Base-by-base conservation (phyloP, 148 eudicot species). In the Nyssa sinensis region DNA sequence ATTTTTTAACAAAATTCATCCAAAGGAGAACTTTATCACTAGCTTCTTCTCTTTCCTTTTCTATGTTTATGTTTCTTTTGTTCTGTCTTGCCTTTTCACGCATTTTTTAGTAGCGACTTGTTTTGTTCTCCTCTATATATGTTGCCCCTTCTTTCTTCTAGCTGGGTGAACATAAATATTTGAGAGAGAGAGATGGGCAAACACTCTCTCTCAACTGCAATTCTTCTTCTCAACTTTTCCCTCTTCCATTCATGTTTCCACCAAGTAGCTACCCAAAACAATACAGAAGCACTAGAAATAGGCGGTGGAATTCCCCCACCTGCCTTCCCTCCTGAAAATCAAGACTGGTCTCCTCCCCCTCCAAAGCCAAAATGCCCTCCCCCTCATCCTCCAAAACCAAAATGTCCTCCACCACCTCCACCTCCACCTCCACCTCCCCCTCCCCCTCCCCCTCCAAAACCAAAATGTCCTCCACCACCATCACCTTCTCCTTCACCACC, bases 291-390 rank as follows among this genome's bases (percentile, higher is more conserved):
- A 35, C 71, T 60, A 6, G 75, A 57, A 12, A 64, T 70, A 0
- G 75, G 75, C 0, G 65, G 68, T 10, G 81, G 77, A 14, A 55
- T 44, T 35, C 58, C 21, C 16, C 24, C 69, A 17, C 74, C 68
- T 21, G 37, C 70, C 11, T 47, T 25, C 28, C 73, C 69, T 27
- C 66, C 76, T 67, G 35, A 33, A 14, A 47, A 51, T 55, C 58
- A 32, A 8, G 67, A 23, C 3, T 62, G 62, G n/a, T 2, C 59
- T 21, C 72, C 66, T 16, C 73, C 59, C 4, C 53, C 57, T 49
- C 17, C 44, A 4, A 37, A 37, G 7, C 44, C 44, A 37, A 37
- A 37, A 37, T 37, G 44, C 9, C 44, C 9, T 1, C 44, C 44
- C 10, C 44, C 44, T 0, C 6, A 37, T 7, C 44, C 44, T 37